Base-by-base conservation (phyloP, 1,284 basidiomycete species). In the Leccinum griseonigrum region DNA sequence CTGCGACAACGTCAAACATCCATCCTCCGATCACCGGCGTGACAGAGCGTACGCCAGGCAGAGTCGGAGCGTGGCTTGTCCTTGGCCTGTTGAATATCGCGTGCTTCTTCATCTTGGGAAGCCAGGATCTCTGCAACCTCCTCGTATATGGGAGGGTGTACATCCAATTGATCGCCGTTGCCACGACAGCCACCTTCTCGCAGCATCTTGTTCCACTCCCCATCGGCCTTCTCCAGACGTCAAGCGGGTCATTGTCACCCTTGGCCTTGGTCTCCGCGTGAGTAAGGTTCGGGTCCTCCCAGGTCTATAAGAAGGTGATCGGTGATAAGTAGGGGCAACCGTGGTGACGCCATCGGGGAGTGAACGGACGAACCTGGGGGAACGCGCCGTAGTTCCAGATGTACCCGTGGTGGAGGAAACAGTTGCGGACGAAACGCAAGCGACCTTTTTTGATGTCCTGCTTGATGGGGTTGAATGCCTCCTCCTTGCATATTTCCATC, bases 341-440 rank as follows among this genome's bases (percentile, higher is more conserved):
- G 6, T 16, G 36, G 22, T 26, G 22, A 26, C 22, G 22, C 22
- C 22, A 26, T 26, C 22, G 36, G 36, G 13, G 1, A 13, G 7
- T 10, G 40, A 4, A 43, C 40, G 40, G 11, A 75, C 84, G 59
- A 64, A 90, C 92, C 85, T 94, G 93, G 66, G 95, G 95, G 87
- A 98, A 97, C 67, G 95, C 94, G 73, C 95, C 94, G 76, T 97
- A 97, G 85, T 97, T 97, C 95, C 94, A 96, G 83, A 97, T 95
- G 83, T 96, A 95, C 57, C 95, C 96, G 78, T 98, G 95, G 84
- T 98, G 97, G 69, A 95, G 97, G 92, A 99, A 99, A 81, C 96
- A 99, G 88, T 99, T 99, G 79, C 97, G 92, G 67, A 99, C 97
- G 79, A 86, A 99, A 72, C 97, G 92, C 76, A 99, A 82, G 78